These are phyloP conservation scores for Aspergillus fructus DNA, from an alignment of 2,329 filamentous ascomycete species.

Conservation along the genomic window DNA sequence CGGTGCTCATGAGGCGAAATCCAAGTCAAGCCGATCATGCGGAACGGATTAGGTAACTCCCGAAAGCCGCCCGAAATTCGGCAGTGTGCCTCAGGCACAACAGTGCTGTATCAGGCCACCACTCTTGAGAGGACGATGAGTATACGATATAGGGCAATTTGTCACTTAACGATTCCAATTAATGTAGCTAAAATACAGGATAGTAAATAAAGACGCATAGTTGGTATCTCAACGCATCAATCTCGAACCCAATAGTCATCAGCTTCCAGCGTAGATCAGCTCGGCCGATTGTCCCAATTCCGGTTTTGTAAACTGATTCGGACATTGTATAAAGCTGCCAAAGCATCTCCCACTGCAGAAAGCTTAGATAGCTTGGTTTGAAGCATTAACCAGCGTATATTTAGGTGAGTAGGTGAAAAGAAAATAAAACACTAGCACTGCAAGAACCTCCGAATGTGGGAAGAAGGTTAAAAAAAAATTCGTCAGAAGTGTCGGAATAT, in stretches of 20 bases:
- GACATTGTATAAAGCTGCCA: neutral
- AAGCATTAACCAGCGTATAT: neutral
- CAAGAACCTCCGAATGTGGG: conserved; percentile 5
- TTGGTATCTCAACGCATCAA: conserved; percentile 6
- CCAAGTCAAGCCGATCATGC: conserved; percentile 37
- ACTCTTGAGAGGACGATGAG: no score
- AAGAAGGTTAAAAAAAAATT: conserved; percentile 7
- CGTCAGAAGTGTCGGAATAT: conserved; percentile 6
- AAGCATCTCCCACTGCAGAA: neutral
- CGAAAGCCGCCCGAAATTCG: neutral
- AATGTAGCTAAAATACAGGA: conserved; percentile 7
- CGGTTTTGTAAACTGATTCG: neutral
- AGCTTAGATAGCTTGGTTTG: neutral
- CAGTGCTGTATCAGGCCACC: conserved; percentile 7
- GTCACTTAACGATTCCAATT: neutral
- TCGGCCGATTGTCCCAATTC: neutral
- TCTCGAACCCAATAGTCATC: neutral
- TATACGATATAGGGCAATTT: neutral
- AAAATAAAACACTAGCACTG: neutral
- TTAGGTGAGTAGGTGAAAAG: neutral
- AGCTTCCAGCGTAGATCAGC: neutral
- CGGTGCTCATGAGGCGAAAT: conserved; percentile 34
- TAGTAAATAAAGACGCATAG: neutral
- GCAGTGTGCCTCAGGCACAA: conserved; percentile 24
- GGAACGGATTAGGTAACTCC: conserved; percentile 29